Conservation (phyloP, 2,329 filamentous ascomycete species). For the Stagonosporopsis vannaccii region DNA sequence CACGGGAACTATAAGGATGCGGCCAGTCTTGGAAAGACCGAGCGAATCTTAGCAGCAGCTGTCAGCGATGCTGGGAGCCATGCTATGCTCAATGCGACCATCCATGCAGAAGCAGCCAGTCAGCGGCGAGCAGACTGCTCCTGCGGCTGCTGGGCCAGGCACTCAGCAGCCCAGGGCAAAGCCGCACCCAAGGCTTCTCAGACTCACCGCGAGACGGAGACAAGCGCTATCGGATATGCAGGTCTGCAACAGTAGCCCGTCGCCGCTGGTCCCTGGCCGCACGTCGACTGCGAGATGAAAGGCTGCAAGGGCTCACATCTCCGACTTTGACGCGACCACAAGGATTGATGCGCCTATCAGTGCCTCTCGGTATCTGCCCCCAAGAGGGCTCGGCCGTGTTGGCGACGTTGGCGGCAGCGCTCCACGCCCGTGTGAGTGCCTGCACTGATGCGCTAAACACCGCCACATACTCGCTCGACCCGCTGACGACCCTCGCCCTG, state of each 20-base stretch:
- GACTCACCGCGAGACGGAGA: conserved; percentile 10
- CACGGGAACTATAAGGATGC: too few relatives aligned
- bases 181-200: conserved; percentile 1
- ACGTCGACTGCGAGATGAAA: neutral
- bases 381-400: conserved; percentile 17
- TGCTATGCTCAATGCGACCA: conserved; percentile 6
- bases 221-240: conserved; percentile 18
- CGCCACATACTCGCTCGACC: conserved; percentile 19
- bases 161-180: conserved; percentile 3
- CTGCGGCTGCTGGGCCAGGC: conserved; percentile 7
- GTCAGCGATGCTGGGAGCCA: conserved; percentile 7
- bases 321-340: conserved; percentile 6
- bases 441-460: conserved; percentile 16
- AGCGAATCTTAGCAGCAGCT: conserved; percentile 7
- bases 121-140: conserved; percentile 13
- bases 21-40: neutral
- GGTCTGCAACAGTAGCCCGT: conserved; percentile 1
- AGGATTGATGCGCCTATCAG: conserved; percentile 14
- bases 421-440: conserved; percentile 7
- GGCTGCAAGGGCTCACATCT: conserved; percentile 1
- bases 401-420: conserved; percentile 19
- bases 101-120: conserved; percentile 21
- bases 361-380: conserved; percentile 12
- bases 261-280: neutral
- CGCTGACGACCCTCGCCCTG: conserved; percentile 16